Evolutionary conservation across 2,329 filamentous ascomycete species (phyloP).

Genomic region (Phaeophleospora eucalypticola): DNA sequence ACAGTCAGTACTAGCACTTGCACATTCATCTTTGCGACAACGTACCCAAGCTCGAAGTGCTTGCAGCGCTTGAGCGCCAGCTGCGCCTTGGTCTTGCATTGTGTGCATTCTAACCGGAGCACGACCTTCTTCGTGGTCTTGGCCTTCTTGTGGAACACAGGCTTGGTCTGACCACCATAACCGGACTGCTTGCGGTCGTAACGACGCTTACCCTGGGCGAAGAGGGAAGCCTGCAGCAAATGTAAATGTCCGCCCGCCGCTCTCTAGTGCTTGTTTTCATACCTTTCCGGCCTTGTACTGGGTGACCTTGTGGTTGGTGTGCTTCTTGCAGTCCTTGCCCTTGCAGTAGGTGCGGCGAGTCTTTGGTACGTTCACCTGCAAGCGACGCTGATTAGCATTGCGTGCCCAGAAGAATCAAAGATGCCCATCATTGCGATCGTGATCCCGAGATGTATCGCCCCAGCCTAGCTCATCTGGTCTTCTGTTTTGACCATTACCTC

Average conservation of each 20-base stretch:
- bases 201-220: constrained; percentile 99
- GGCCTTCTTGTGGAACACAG: constrained; percentile 99
- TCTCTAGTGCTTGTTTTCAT: constrained; percentile 26
- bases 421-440: background rate
- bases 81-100: constrained; percentile 98
- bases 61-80: constrained; percentile 99
- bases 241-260: constrained; percentile 10
- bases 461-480: background rate
- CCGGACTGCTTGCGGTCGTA: constrained; percentile 99
- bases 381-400: background rate
- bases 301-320: constrained; percentile 82
- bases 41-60: constrained; percentile 99
- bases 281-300: constrained; percentile 97
- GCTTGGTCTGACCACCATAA: constrained; percentile 99
- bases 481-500: too few species aligned
- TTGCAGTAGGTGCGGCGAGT: constrained; percentile 97
- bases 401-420: background rate
- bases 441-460: background rate
- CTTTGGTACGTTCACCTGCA: constrained; percentile 95
- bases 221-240: constrained; percentile 68
- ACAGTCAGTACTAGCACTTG: constrained; percentile 17
- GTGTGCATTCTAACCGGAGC: constrained; percentile 93
- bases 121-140: constrained; percentile 99
- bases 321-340: constrained; percentile 80
- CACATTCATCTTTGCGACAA: constrained; percentile 30